phyloP scores from a whole-genome alignment of 75 land plant species.

The Picea sitchensis region DNA sequence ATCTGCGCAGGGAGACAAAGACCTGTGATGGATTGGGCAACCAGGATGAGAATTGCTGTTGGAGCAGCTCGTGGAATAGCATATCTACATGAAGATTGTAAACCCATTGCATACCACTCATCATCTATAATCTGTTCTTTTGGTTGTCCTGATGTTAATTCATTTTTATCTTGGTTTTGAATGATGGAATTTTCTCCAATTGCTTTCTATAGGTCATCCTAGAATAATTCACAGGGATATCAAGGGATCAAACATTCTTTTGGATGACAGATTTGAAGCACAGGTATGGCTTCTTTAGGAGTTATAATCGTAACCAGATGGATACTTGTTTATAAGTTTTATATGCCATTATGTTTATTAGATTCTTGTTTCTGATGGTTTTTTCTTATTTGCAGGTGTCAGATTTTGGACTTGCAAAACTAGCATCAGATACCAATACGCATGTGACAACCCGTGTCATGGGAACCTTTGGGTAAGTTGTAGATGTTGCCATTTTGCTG shows the following conservation, averaged over 20 bases:
- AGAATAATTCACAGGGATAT: conserved; percentile 83
- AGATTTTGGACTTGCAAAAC: conserved; percentile 82
- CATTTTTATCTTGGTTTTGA: background rate
- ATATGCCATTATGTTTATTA: background rate
- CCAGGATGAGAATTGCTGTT: conserved; percentile 51
- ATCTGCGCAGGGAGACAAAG: conserved; percentile 15
- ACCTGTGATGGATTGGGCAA: conserved; percentile 64
- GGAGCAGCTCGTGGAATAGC: conserved; percentile 78
- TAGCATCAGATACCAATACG: conserved; percentile 49
- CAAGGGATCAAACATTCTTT: conserved; percentile 73
- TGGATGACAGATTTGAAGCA: conserved; percentile 71
- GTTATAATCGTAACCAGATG: background rate
- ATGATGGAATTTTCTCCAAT: too few relatives aligned
- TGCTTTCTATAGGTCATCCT: conserved; percentile 55
- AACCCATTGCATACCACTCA: conserved; percentile 8
- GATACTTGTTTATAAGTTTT: background rate
- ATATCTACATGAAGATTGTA: conserved; percentile 81
- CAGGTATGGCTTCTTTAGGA: conserved; percentile 20
- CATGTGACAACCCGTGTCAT: conserved; percentile 81
- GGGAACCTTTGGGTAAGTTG: conserved; percentile 78
- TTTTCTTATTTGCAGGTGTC: conserved; percentile 45
- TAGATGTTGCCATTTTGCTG: background rate
- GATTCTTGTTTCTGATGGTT: background rate
- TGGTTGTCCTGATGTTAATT: background rate
- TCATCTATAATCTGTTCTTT: background rate